Conservation (phyloP, 208 protist species). For the Trypanosoma grayi region DNA sequence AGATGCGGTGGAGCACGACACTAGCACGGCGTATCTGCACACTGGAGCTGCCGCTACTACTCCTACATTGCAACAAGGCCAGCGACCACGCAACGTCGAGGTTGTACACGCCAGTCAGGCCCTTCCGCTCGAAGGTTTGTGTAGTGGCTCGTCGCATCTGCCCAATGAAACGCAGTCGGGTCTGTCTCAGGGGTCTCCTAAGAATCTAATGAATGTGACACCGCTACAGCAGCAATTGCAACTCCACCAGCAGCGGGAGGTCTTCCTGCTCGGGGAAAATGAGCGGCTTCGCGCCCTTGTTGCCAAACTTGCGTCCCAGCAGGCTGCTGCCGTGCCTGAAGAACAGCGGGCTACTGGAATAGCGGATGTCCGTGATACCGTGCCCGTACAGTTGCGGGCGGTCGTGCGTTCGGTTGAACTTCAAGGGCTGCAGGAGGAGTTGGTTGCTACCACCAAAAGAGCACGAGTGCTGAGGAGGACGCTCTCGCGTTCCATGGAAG, state of each 20-base stretch:
- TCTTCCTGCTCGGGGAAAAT: slow-evolving; percentile 6
- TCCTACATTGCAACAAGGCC: too few relatives aligned
- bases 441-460: not conserved
- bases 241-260: too few relatives aligned
- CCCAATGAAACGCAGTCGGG: too few relatives aligned
- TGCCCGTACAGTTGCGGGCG: not conserved
- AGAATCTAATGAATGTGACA: too few relatives aligned
- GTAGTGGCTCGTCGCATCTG: too few relatives aligned
- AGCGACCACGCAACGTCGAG: too few relatives aligned
- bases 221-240: too few relatives aligned
- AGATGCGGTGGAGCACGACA: too few relatives aligned
- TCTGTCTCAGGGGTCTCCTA: too few relatives aligned
- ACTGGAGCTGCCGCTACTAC: too few relatives aligned
- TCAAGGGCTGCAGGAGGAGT: not conserved
- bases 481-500: slow-evolving; percentile 11
- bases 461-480: slow-evolving; percentile 2
- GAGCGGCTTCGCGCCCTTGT: slow-evolving; percentile 8
- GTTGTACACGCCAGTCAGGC: too few relatives aligned
- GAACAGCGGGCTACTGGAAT: not conserved
- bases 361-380: slow-evolving; percentile 3
- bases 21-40: not conserved
- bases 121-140: too few relatives aligned
- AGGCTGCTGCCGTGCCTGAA: not conserved
- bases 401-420: not conserved
- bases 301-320: not conserved